phyloP scores from a whole-genome alignment of 306 rosid genomes.

The Urtica urens region DNA sequence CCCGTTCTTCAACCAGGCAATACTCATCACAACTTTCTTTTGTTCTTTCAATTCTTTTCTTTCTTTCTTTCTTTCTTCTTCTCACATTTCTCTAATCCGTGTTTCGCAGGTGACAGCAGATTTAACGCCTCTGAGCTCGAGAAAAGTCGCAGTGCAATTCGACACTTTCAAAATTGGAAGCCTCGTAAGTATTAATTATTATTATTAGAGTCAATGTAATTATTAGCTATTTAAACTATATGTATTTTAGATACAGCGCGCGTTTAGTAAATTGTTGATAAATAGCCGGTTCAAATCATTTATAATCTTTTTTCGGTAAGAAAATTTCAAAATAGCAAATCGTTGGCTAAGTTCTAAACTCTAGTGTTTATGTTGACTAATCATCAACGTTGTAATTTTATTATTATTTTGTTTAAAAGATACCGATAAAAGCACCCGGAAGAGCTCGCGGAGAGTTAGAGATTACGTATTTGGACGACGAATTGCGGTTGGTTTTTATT shows the following conservation, averaged over 20 bases:
- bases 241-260: too few species aligned
- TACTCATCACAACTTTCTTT: background rate
- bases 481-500: slow-evolving; percentile 49
- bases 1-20: slow-evolving; percentile 92
- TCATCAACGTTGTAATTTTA: too few species aligned
- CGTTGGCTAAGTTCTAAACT: too few species aligned
- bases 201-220: too few species aligned
- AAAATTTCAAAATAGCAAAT: too few species aligned
- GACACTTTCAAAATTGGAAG: slow-evolving; percentile 78
- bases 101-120: slow-evolving; percentile 74
- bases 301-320: too few species aligned
- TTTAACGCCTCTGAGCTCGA: slow-evolving; percentile 72
- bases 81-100: background rate
- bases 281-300: too few species aligned
- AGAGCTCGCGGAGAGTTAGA: slow-evolving; percentile 86
- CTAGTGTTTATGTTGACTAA: too few species aligned
- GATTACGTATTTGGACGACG: slow-evolving; percentile 79
- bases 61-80: background rate
- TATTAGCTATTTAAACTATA: too few species aligned
- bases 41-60: background rate
- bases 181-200: slow-evolving; percentile 47
- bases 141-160: slow-evolving; percentile 79
- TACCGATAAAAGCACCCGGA: slow-evolving; percentile 84
- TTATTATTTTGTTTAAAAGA: too few species aligned
- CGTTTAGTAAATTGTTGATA: too few species aligned